Conservation (phyloP, 2,329 filamentous ascomycete genomes). For the Venturia effusa region DNA sequence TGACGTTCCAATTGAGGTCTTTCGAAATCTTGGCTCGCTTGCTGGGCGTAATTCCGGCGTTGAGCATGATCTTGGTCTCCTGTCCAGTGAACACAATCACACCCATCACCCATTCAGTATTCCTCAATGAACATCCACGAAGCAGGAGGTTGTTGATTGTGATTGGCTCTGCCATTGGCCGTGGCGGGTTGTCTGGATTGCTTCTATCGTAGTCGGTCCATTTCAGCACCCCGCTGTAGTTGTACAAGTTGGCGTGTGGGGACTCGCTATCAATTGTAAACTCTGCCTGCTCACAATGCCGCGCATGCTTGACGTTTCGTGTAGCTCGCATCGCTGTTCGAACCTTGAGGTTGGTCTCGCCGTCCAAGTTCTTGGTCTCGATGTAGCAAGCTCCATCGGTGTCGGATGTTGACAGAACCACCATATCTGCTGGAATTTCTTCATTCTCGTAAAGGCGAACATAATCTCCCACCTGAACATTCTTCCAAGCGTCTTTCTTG, state of each 20-base stretch:
- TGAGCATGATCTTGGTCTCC: constrained; percentile 99
- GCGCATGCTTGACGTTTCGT: constrained; percentile 71
- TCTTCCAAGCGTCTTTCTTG: constrained; percentile 93
- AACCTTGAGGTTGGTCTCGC: constrained; percentile 95
- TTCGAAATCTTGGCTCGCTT: constrained; percentile 86
- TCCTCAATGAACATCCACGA: constrained; percentile 84
- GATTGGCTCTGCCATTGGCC: constrained; percentile 83
- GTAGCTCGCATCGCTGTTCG: constrained; percentile 83
- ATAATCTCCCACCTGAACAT: constrained; percentile 87
- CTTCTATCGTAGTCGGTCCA: constrained; percentile 68
- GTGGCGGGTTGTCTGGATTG: constrained; percentile 49
- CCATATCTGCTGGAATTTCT: constrained; percentile 84
- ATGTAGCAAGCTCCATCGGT: constrained; percentile 92
- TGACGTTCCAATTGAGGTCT: constrained; percentile 92
- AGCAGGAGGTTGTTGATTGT: constrained; percentile 92
- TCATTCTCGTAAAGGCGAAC: constrained; percentile 94
- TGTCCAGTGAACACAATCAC: constrained; percentile 90
- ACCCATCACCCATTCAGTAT: constrained; percentile 92
- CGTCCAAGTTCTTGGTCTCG: constrained; percentile 96
- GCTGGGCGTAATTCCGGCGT: constrained; percentile 86
- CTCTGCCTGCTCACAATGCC: constrained; percentile 81
- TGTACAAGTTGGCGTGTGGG: constrained; percentile 87
- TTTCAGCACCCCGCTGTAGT: constrained; percentile 80
- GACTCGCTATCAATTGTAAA: constrained; percentile 85
- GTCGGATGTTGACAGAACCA: constrained; percentile 88